These are phyloP conservation scores for Scedosporium boydii DNA, from an alignment of 2,329 filamentous ascomycete genomes.

Conservation along the genomic window DNA sequence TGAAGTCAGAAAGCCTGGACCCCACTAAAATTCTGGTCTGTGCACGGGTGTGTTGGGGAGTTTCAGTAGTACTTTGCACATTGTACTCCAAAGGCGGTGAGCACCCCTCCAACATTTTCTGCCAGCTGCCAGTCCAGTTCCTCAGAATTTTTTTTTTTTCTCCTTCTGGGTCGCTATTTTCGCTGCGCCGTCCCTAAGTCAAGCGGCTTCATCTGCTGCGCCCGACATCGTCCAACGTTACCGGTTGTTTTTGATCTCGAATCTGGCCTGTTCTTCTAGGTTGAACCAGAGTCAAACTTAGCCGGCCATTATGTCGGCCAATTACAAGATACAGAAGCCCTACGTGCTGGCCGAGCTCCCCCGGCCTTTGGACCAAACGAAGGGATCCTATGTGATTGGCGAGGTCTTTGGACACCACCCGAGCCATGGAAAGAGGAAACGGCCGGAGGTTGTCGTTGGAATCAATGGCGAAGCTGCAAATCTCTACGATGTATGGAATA, in stretches of 20 bases:
- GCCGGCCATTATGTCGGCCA: constrained; percentile 38
- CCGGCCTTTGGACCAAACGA: constrained; percentile 35
- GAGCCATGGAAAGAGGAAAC: constrained; percentile 50
- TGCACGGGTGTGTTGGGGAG: background rate
- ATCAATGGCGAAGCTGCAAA: constrained; percentile 57
- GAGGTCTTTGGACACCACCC: constrained; percentile 52
- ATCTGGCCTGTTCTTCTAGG: background rate
- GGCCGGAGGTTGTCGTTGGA: constrained; percentile 53
- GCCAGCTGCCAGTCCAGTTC: background rate
- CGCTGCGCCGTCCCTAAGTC: background rate
- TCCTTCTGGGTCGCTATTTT: background rate
- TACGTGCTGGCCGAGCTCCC: constrained; percentile 53
- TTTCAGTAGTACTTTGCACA: background rate
- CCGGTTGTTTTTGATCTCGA: background rate
- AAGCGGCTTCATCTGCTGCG: background rate
- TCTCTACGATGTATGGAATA: constrained; percentile 50
- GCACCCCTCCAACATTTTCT: constrained; percentile 2
- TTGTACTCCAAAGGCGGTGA: constrained; percentile 4
- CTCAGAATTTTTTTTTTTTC: constrained; percentile 5
- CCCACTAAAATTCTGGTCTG: constrained; percentile 1
- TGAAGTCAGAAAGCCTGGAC: background rate
- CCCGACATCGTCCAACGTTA: background rate
- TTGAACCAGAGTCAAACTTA: background rate
- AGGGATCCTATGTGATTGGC: constrained; percentile 41
- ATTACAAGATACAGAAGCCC: constrained; percentile 55